These are phyloP conservation scores for Lipomyces yamanashiensis DNA, from an alignment of 805 yeast genomes.

Conservation along the genomic window DNA sequence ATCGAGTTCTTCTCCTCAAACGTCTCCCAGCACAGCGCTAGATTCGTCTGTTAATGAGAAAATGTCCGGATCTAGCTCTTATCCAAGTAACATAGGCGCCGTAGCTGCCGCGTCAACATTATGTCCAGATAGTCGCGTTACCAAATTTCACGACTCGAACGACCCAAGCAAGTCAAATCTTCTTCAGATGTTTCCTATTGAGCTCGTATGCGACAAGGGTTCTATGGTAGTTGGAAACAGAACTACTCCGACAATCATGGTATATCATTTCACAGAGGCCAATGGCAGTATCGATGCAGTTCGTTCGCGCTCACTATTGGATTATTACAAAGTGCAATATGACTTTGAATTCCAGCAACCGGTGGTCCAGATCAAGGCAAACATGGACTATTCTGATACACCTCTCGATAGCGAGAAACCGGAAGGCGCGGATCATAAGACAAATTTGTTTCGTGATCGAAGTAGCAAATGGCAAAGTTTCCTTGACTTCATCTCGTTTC, in stretches of 20 bases:
- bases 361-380: slow-evolving; percentile 68
- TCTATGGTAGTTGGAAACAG: slow-evolving; percentile 81
- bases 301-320: slow-evolving; percentile 50
- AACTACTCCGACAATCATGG: slow-evolving; percentile 72
- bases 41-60: neutral
- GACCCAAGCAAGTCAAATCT: slow-evolving; percentile 29
- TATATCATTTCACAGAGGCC: slow-evolving; percentile 61
- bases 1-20: neutral
- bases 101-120: neutral
- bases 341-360: slow-evolving; percentile 56
- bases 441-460: slow-evolving; percentile 5
- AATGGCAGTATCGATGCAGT: slow-evolving; percentile 64
- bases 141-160: neutral
- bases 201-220: slow-evolving; percentile 62
- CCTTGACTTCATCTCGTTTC: slow-evolving; percentile 21
- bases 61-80: neutral
- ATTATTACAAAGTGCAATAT: slow-evolving; percentile 57
- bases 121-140: neutral
- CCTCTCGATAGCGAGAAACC: neutral
- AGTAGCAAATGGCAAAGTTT: slow-evolving; percentile 25
- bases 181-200: slow-evolving; percentile 60
- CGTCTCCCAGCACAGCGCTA: neutral
- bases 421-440: slow-evolving; percentile 1
- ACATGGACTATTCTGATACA: slow-evolving; percentile 56
- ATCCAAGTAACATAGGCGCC: neutral